phyloP scores from a whole-genome alignment of 2,329 filamentous ascomycete genomes.

The Mycosphaerella sp. region DNA sequence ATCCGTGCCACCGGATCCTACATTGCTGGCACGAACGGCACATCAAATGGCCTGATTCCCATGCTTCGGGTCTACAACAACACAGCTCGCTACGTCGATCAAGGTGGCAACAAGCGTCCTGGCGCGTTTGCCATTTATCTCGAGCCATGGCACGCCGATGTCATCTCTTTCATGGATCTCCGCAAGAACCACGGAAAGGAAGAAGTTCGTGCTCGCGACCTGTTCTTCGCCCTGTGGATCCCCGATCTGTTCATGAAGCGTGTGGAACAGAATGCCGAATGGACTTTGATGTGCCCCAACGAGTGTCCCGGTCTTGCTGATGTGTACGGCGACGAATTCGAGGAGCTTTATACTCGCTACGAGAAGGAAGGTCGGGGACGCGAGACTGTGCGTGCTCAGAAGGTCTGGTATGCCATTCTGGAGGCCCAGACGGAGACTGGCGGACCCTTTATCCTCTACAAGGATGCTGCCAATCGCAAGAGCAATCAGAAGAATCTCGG shows the following conservation, averaged over 20 bases:
- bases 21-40: constrained; percentile 96
- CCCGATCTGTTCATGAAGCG: constrained; percentile 99
- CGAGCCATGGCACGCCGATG: constrained; percentile 97
- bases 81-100: constrained; percentile 96
- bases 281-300: constrained; percentile 98
- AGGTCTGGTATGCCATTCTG: constrained; percentile 98
- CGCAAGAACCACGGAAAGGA: constrained; percentile 99
- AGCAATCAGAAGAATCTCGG: constrained; percentile 99
- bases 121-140: constrained; percentile 98
- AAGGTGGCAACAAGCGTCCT: constrained; percentile 98
- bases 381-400: constrained; percentile 91
- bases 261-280: constrained; percentile 91
- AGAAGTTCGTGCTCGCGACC: constrained; percentile 89
- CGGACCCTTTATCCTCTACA: constrained; percentile 99
- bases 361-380: constrained; percentile 82
- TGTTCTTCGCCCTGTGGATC: constrained; percentile 98
- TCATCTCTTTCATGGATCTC: constrained; percentile 95
- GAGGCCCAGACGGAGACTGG: constrained; percentile 98
- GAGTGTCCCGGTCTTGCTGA: constrained; percentile 93
- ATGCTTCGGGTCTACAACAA: constrained; percentile 99
- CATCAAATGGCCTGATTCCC: constrained; percentile 92
- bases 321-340: constrained; percentile 95
- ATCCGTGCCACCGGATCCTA: constrained; percentile 97
- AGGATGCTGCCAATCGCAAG: constrained; percentile 97
- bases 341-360: constrained; percentile 84